Evolutionary conservation across 2,329 filamentous ascomycete species (phyloP).

Genomic region (Xylariaceae sp.): DNA sequence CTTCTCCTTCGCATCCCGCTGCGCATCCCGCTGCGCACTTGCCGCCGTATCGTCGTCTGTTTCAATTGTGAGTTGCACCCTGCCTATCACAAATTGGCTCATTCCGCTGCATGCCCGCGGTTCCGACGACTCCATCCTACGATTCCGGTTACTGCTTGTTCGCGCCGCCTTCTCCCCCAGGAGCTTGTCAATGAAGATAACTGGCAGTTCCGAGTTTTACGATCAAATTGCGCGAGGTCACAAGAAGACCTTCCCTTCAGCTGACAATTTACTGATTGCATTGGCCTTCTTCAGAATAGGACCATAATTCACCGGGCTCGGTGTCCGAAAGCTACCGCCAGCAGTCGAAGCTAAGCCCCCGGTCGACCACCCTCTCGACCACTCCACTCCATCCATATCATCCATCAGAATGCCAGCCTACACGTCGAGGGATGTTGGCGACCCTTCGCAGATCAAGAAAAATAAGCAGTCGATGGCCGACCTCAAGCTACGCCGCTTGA

Average conservation of each 20-base stretch:
- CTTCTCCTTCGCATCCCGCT: slow-evolving; percentile 1
- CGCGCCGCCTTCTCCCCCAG: no score
- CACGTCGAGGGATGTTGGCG: slow-evolving; percentile 63
- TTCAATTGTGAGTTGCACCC: no score
- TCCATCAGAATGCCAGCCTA: slow-evolving; percentile 57
- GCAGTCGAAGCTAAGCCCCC: slow-evolving; percentile 16
- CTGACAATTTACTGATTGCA: slow-evolving; percentile 6
- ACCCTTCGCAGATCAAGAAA: slow-evolving; percentile 70
- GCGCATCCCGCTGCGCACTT: no score
- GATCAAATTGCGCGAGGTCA: no score
- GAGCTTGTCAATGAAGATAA: no score
- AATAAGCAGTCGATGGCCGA: slow-evolving; percentile 99
- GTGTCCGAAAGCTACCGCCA: slow-evolving; percentile 11
- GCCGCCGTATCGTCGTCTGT: no score
- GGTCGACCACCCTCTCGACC: slow-evolving; percentile 9
- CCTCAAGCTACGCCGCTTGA: slow-evolving; percentile 91
- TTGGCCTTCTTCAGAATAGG: slow-evolving; percentile 4
- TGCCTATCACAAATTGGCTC: no score
- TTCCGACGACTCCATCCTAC: no score
- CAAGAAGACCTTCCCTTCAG: no score
- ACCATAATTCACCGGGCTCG: not conserved
- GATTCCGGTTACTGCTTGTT: no score
- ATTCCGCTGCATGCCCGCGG: no score
- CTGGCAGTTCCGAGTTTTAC: no score
- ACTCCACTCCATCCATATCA: slow-evolving; percentile 16